These are phyloP conservation scores for Scleromitrula shiraiana DNA, from an alignment of 2,329 filamentous ascomycete genomes.

Conservation along the genomic window DNA sequence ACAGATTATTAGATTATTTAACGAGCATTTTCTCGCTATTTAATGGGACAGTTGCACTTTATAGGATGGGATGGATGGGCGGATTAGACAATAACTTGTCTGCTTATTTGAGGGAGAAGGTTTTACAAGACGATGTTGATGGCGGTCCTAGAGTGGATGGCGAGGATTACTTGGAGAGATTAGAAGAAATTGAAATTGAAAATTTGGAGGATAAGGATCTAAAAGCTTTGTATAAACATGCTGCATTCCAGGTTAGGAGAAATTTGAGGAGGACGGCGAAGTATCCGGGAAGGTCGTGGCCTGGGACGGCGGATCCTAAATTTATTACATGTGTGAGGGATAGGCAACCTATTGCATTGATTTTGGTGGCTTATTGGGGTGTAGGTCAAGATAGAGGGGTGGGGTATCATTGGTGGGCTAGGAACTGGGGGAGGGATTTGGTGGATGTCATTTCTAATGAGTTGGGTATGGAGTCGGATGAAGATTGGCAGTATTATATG, in stretches of 20 bases:
- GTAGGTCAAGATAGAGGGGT: slow-evolving; percentile 4
- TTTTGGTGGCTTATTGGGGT: slow-evolving; percentile 2
- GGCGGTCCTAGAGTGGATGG: not conserved
- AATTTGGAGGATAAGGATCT: not conserved
- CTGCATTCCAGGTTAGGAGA: not conserved
- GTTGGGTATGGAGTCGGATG: not conserved
- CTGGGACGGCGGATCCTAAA: not conserved
- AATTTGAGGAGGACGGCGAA: slow-evolving; percentile 1
- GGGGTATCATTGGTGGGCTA: slow-evolving; percentile 8
- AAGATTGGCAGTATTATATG: not conserved
- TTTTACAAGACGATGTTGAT: not conserved
- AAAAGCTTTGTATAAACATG: not conserved
- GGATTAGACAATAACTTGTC: not conserved
- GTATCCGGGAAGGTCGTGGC: not conserved
- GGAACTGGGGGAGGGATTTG: not conserved
- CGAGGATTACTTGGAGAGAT: not conserved
- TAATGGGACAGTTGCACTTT: slow-evolving; percentile 5
- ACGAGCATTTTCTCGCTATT: not conserved
- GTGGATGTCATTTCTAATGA: not conserved
- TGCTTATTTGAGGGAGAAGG: not conserved
- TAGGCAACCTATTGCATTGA: slow-evolving; percentile 4
- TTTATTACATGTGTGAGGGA: slow-evolving; percentile 2
- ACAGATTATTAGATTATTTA: not conserved
- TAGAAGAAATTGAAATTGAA: not conserved
- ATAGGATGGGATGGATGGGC: slow-evolving; percentile 5